Percentiles rank a stretch among this genome's conserved stretches.
Evolutionary conservation across 2,329 filamentous ascomycete genomes (phyloP).

Genomic region (Talaromyces sp.): DNA sequence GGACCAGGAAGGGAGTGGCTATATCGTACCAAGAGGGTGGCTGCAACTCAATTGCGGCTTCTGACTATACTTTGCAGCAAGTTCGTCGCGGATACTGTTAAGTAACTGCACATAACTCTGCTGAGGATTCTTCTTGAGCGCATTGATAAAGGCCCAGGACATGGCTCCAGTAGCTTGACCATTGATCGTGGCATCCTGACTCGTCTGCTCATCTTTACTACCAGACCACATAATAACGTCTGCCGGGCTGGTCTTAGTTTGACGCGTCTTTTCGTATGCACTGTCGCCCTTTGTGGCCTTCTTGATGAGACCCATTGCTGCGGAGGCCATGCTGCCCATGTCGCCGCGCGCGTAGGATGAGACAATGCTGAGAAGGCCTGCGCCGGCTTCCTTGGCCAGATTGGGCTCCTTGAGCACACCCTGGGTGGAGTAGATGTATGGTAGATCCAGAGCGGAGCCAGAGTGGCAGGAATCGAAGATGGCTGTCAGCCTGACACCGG

Average conservation of each 20-base stretch:
- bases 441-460: constrained; percentile 62
- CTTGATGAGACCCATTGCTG: constrained; percentile 82
- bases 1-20: constrained; percentile 14
- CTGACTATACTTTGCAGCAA: constrained; percentile 82
- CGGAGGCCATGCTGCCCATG: constrained; percentile 72
- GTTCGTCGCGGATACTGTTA: constrained; percentile 89
- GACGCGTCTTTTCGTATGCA: constrained; percentile 72
- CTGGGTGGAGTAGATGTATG: constrained; percentile 64
- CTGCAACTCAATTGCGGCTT: constrained; percentile 96
- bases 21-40: constrained; percentile 78
- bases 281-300: constrained; percentile 76
- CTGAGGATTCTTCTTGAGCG: constrained; percentile 86
- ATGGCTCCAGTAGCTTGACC: constrained; percentile 93
- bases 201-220: constrained; percentile 93
- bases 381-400: constrained; percentile 63
- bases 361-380: constrained; percentile 63
- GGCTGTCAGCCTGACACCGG: constrained; percentile 73
- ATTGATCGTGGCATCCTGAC: constrained; percentile 83
- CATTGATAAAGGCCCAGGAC: constrained; percentile 94
- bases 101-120: constrained; percentile 95
- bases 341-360: constrained; percentile 80
- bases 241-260: constrained; percentile 88
- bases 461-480: constrained; percentile 69
- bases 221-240: constrained; percentile 99
- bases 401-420: constrained; percentile 68